A percentile compares a stretch with the other conserved stretches of the same genome.
phyloP scores from a whole-genome alignment of 2,329 filamentous ascomycete genomes.

The Aspergillus pseudoglaucus region DNA sequence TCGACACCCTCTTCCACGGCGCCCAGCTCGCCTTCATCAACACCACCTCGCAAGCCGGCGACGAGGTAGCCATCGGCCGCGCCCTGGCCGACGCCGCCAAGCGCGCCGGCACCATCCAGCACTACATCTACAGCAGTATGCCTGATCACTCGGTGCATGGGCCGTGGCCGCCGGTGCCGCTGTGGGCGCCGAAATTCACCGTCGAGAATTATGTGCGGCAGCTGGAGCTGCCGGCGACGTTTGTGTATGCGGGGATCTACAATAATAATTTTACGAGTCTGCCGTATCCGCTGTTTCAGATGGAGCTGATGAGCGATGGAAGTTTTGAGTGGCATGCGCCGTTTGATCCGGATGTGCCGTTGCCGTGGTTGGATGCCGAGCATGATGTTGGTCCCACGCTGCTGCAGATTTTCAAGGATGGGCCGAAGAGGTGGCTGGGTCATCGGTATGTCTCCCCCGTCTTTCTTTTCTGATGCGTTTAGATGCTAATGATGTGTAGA shows the following conservation, averaged over 20 bases:
- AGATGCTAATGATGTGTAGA: constrained; percentile 38
- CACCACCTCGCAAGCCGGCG: constrained; percentile 84
- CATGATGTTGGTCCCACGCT: constrained; percentile 92
- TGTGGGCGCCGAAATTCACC: constrained; percentile 88
- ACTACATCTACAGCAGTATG: constrained; percentile 97
- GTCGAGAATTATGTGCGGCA: constrained; percentile 86
- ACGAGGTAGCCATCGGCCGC: constrained; percentile 84
- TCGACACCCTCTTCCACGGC: constrained; percentile 72
- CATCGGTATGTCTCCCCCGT: constrained; percentile 47
- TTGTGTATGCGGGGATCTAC: constrained; percentile 95
- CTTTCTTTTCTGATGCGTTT: not conserved
- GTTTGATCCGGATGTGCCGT: constrained; percentile 79
- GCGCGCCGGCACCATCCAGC: constrained; percentile 66
- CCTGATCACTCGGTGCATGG: constrained; percentile 83
- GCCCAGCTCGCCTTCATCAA: constrained; percentile 93
- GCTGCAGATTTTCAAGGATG: constrained; percentile 92
- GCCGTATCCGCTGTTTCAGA: constrained; percentile 88
- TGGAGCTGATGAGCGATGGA: constrained; percentile 77
- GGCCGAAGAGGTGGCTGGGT: constrained; percentile 73
- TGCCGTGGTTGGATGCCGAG: constrained; percentile 94
- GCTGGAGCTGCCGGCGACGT: constrained; percentile 77
- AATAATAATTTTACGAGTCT: constrained; percentile 98
- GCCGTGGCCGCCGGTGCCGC: constrained; percentile 74
- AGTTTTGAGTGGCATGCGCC: constrained; percentile 91
- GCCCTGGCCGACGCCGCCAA: constrained; percentile 86